Conservation (phyloP, 148 eudicot genomes). For the Pouteria glomerata region DNA sequence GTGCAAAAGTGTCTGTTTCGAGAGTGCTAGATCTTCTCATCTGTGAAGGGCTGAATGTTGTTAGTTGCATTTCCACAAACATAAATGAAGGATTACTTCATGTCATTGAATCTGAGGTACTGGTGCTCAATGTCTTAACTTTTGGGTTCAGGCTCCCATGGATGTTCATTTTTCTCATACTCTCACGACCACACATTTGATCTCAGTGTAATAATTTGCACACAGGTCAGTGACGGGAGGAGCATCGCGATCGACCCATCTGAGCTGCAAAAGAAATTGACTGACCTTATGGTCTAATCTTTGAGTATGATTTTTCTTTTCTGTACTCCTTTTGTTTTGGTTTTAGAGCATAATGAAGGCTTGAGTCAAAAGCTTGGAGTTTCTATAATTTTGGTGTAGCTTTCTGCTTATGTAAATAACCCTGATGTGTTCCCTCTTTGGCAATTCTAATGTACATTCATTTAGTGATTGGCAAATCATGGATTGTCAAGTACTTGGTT, state of each 20-base stretch:
- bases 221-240: constrained; percentile 20
- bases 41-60: constrained; percentile 30
- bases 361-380: background rate
- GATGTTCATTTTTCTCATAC: background rate
- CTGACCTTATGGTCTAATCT: constrained; percentile 1
- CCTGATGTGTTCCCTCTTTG: no score
- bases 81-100: constrained; percentile 16
- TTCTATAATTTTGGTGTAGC: no score
- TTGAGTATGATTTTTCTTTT: background rate
- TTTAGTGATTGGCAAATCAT: no score
- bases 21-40: constrained; percentile 22
- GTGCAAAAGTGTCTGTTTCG: constrained; percentile 13
- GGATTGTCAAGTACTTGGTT: no score
- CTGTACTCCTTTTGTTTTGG: background rate
- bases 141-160: background rate
- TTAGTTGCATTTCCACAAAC: constrained; percentile 26
- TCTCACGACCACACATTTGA: background rate
- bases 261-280: constrained; percentile 18
- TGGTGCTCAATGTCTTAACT: background rate
- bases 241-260: constrained; percentile 4
- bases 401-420: no score
- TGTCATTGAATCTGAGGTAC: constrained; percentile 31
- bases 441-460: no score
- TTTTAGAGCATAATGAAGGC: background rate
- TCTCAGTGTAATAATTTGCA: background rate